Evolutionary conservation across 768 basidiomycete genomes (phyloP).

Genomic region (Amanita fuliginea): DNA sequence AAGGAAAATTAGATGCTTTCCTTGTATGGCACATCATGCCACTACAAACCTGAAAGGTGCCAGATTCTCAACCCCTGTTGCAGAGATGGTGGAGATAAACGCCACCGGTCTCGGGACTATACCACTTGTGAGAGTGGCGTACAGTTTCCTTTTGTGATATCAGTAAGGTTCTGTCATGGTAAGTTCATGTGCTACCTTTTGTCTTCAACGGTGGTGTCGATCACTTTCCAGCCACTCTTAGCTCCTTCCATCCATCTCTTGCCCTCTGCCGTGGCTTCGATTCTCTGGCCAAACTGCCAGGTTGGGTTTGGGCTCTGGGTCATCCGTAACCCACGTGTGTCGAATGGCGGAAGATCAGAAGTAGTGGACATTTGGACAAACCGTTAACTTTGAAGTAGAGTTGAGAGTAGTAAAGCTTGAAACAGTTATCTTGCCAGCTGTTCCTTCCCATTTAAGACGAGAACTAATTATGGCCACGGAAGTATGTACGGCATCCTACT

Average conservation of each 20-base stretch:
- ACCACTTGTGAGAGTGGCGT: constrained; percentile 40
- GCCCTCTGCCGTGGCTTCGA: constrained; percentile 24
- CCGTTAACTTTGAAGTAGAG: neutral
- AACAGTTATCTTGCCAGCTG: too few relatives aligned
- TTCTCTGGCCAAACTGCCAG: constrained; percentile 26
- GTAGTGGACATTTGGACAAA: neutral
- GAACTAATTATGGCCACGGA: too few relatives aligned
- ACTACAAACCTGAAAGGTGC: constrained; percentile 36
- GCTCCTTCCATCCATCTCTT: constrained; percentile 32
- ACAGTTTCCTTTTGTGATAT: constrained; percentile 19
- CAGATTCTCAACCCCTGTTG: constrained; percentile 43
- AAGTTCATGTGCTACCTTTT: constrained; percentile 17
- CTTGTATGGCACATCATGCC: constrained; percentile 9
- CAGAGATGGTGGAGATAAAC: constrained; percentile 52
- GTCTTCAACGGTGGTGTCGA: constrained; percentile 24
- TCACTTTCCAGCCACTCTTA: constrained; percentile 26
- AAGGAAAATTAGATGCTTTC: neutral
- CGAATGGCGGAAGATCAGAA: constrained; percentile 12
- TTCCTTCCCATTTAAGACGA: too few relatives aligned
- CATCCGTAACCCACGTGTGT: constrained; percentile 16
- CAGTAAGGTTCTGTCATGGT: neutral
- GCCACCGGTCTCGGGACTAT: constrained; percentile 60
- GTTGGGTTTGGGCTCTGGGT: constrained; percentile 25
- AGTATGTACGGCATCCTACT: too few relatives aligned
- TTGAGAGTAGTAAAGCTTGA: too few relatives aligned